Evolutionary conservation across 1,284 basidiomycete genomes (phyloP).

Genomic region (Coniophora puteana): DNA sequence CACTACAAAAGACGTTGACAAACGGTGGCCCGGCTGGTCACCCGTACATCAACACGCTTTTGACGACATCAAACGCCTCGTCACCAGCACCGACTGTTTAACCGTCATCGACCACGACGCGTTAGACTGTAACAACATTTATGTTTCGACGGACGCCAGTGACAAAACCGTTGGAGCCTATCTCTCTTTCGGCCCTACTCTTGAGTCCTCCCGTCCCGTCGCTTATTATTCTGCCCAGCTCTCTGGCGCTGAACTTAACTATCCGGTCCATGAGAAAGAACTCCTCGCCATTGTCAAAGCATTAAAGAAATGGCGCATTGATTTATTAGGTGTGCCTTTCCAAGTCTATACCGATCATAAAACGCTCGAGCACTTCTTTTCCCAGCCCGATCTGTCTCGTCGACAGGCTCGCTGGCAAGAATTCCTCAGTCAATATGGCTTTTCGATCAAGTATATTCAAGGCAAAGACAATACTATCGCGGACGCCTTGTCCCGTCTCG

Average conservation of each 20-base stretch:
- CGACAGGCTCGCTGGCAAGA: constrained; percentile 36
- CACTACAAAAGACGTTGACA: constrained; percentile 25
- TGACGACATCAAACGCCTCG: constrained; percentile 32
- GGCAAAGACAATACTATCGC: constrained; percentile 34
- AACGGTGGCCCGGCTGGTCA: constrained; percentile 28
- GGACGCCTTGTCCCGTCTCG: constrained; percentile 30
- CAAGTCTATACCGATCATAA: constrained; percentile 35
- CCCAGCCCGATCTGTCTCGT: constrained; percentile 30
- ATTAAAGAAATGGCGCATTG: constrained; percentile 29
- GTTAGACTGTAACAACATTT: constrained; percentile 28
- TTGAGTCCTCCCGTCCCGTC: constrained; percentile 27
- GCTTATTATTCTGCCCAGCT: constrained; percentile 28
- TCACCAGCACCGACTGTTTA: constrained; percentile 20
- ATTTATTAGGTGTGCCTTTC: constrained; percentile 32
- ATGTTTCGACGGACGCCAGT: constrained; percentile 33
- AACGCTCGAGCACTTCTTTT: constrained; percentile 32
- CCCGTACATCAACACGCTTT: constrained; percentile 28
- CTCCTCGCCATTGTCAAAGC: constrained; percentile 30
- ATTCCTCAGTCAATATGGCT: constrained; percentile 31
- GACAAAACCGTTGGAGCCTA: constrained; percentile 29
- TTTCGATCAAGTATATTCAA: constrained; percentile 30
- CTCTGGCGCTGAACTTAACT: neutral
- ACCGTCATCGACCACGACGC: constrained; percentile 31
- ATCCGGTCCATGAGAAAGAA: constrained; percentile 31
- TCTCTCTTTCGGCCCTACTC: constrained; percentile 26